Conservation (phyloP, 805 yeast species). For the Monosporozyma unispora region DNA sequence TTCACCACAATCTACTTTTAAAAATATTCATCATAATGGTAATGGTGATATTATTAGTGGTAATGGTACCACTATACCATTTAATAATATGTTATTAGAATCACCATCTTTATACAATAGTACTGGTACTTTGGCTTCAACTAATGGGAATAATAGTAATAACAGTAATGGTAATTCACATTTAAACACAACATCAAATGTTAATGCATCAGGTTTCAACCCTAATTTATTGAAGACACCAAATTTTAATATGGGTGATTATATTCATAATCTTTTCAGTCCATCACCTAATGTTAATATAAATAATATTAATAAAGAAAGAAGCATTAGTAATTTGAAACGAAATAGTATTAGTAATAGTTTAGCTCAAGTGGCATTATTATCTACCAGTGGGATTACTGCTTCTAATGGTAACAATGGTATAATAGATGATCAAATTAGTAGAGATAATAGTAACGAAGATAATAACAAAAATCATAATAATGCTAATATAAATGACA, state of each 20-base stretch:
- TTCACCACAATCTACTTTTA: constrained; percentile 27
- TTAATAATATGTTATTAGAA: constrained; percentile 19
- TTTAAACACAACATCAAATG: background rate
- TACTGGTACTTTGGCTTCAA: constrained; percentile 9
- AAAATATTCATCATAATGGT: constrained; percentile 2
- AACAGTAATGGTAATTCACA: background rate
- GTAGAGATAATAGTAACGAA: background rate
- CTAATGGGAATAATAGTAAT: background rate
- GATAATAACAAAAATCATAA: background rate
- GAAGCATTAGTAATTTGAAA: constrained; percentile 1
- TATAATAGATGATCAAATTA: background rate
- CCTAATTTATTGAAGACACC: constrained; percentile 22
- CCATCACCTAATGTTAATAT: constrained; percentile 27
- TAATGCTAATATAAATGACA: background rate
- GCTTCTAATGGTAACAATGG: background rate
- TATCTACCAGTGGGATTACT: background rate
- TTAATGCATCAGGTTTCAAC: background rate
- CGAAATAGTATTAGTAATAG: constrained; percentile 3
- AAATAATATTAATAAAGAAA: background rate
- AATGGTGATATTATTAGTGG: background rate
- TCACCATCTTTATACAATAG: constrained; percentile 19
- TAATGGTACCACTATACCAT: constrained; percentile 1
- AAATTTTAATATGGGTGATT: constrained; percentile 31
- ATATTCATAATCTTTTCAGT: constrained; percentile 30
- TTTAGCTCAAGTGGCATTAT: constrained; percentile 1